phyloP scores from a whole-genome alignment of 2,329 filamentous ascomycete species.

The Diplodia intermedia region DNA sequence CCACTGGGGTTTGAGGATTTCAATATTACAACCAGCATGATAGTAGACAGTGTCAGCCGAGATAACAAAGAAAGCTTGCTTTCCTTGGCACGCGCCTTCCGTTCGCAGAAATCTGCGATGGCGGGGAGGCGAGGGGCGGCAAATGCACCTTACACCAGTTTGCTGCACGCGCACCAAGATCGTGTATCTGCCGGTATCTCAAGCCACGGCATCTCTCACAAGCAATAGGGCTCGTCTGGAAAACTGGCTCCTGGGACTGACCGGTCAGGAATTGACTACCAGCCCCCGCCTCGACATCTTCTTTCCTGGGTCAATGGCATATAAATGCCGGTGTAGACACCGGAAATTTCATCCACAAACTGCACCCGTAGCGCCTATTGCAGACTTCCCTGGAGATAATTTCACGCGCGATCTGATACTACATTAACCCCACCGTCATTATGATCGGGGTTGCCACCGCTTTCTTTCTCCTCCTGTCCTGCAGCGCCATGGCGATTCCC shows the following conservation, averaged over 20 bases:
- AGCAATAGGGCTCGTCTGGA: neutral
- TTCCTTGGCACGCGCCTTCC: slow-evolving; percentile 6
- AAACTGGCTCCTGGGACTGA: slow-evolving; percentile 5
- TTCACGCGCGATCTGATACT: neutral
- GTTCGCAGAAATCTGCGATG: slow-evolving; percentile 18
- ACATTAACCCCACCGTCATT: neutral
- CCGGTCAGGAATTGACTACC: slow-evolving; percentile 21
- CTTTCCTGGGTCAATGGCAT: neutral
- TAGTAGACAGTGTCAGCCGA: neutral
- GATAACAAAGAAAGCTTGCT: slow-evolving; percentile 7
- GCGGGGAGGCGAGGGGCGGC: slow-evolving; percentile 26
- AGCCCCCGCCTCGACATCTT: slow-evolving; percentile 8
- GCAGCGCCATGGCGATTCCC: neutral
- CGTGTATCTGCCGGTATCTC: neutral
- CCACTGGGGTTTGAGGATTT: neutral
- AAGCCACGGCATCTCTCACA: neutral
- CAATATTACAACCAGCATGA: neutral
- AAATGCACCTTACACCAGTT: slow-evolving; percentile 5
- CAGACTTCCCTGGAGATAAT: neutral
- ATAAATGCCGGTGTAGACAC: neutral
- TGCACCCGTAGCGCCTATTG: neutral
- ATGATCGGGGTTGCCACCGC: neutral
- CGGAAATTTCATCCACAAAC: neutral
- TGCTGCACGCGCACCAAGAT: neutral
- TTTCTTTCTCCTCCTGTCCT: neutral